Base-by-base conservation (phyloP, 1,139 yeast species). In the Hemisphaericaspora xylofermentans region DNA sequence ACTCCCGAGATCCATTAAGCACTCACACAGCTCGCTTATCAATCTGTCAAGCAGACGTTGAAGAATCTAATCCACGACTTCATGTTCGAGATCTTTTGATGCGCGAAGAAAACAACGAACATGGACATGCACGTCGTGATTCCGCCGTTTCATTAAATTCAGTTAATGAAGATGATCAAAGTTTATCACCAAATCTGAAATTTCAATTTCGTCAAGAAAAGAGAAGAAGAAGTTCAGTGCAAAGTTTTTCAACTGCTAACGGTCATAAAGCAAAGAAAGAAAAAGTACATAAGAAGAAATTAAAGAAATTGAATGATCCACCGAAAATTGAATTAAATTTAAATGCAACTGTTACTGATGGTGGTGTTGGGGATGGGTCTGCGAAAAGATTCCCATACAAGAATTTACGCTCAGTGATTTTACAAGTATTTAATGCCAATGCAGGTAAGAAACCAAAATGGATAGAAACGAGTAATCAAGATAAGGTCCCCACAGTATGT, bases 391-490 rank as follows among this genome's bases (percentile, higher is more conserved):
- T 70, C 2, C 58, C 68, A 33, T 59, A 74, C 36, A 56, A 65
- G 28, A 73, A 75, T 44, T 45, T 85, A 7, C 65, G 89, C 36
- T 81, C 78, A 41, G 56, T 84, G 39, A 63, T 80, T 0, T 56
- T 82, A 13, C 74, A 68, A 47, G 54, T 74, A 1, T 63, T 79
- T 41, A 67, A 72, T 10, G 75, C 70, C 14, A 60, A 68, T 3
- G 35, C 41, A 8, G 47, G 50, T 12, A 38, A 32, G 7, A 57
- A 63, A 4, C 24, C 37, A 10, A 58, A 58, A 22, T 73, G 77
- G 74, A 52, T 72, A 15, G 61, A 61, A 16, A 51, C 80, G 12
- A 59, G 43, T 10, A 41, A 48, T 34, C 37, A 43, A 3, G 43
- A 45, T 13, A 46, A 51, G 24, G 46, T 56, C 6, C 59, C 68